Evolutionary conservation across 176 grass and related monocot species (phyloP).

Genomic region (Cenchrus fungigraminus): DNA sequence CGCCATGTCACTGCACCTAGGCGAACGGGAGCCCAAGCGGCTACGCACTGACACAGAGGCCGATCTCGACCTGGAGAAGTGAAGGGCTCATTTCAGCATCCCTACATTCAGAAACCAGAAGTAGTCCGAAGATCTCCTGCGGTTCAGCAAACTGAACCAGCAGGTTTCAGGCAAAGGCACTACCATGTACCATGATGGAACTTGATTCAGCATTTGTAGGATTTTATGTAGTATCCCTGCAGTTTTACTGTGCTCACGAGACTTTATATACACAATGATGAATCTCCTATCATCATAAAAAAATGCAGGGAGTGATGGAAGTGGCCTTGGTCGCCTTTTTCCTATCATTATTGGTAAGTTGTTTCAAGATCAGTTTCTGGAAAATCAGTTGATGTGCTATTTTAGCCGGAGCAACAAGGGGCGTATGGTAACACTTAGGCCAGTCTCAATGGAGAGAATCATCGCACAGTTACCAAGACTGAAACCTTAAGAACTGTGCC

Average conservation of each 20-base stretch:
- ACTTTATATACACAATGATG: conserved; percentile 40
- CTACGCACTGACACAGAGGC: conserved; percentile 44
- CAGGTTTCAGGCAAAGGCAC: conserved; percentile 9
- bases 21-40: conserved; percentile 79
- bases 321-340: background rate
- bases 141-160: conserved; percentile 37
- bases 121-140: conserved; percentile 18
- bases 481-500: too few relatives aligned
- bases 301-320: conserved; percentile 34
- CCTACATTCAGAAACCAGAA: conserved; percentile 9
- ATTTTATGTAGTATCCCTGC: conserved; percentile 36
- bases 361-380: background rate
- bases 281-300: conserved; percentile 16
- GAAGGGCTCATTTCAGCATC: conserved; percentile 25
- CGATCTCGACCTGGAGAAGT: conserved; percentile 64
- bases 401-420: background rate
- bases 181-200: conserved; percentile 33
- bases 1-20: conserved; percentile 75
- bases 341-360: background rate
- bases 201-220: conserved; percentile 50
- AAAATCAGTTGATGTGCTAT: conserved; percentile 22
- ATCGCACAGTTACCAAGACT: too few relatives aligned
- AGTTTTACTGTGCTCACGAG: conserved; percentile 48
- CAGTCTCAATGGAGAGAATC: too few relatives aligned
- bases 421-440: background rate